Evolutionary conservation across 257 asterid species (phyloP), one percentile per base, ranked within the genome.

Genomic region (Capsicum pubescens): DNA sequence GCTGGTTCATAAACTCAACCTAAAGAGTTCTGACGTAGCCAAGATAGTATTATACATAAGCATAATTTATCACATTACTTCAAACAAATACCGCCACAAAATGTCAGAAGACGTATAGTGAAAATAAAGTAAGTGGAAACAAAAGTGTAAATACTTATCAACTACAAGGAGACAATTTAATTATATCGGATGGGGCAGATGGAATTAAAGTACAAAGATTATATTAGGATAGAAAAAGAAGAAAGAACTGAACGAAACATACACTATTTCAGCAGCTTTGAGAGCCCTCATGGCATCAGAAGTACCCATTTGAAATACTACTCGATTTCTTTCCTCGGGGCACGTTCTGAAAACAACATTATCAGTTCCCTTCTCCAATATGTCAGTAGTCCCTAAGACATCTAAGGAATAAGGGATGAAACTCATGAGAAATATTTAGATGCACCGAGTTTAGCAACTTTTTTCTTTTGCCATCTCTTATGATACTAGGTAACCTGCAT

Each of bases 231-330:
- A 6, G 72, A 19, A 19, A 42, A 76, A 2, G 78, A 52, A 52
- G 48, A 52, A 76, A 52, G 15, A 76, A 52, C 9, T 52, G 48
- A 52, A 52, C 60, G 79, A 13, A 69, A 87, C 95, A 93, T 86
- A 95, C 99, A 95, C 93, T 52, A 84, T 50, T 81, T 94, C 91
- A 77, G 98, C 97, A 83, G 98, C 98, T 84, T 87, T 92, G 84
- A 95, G 97, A 87, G 99, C 98, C 88, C 98, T 89, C 80, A 90
- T 89, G 35, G 98, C 92, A 91, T 95, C 97, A 68, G 98, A 95
- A 83, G 99, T 94, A 64, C 99, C 99, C 93, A 94, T 92, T 91
- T 95, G 98, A 81, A 95, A 92, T 54, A 95, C 98, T 78, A 95
- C 95, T 84, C 92, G 87, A 59, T 81, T 86, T 88, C 89, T 88